Conservation (phyloP, 768 basidiomycete genomes). For the Tephrocybe sp. region DNA sequence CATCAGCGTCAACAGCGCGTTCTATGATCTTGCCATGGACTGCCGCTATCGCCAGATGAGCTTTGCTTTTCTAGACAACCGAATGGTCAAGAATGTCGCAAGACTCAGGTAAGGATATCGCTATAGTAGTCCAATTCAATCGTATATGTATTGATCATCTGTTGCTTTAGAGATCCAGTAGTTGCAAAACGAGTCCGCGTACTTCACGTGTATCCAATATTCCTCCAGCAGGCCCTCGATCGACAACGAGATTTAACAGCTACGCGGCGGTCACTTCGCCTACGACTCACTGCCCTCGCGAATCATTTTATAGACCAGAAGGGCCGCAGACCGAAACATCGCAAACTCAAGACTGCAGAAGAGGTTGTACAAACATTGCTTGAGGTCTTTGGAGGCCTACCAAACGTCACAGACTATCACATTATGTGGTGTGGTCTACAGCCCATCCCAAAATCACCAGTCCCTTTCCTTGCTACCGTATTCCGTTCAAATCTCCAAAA, state of each 20-base stretch:
- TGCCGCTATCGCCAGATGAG: conserved; percentile 46
- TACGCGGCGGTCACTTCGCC: conserved; percentile 21
- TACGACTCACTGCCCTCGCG: conserved; percentile 31
- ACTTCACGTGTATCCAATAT: conserved; percentile 47
- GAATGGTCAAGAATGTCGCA: conserved; percentile 39
- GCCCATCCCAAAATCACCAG: conserved; percentile 23
- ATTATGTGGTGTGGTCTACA: conserved; percentile 48
- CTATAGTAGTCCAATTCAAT: not conserved
- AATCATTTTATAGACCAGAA: conserved; percentile 31
- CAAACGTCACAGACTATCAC: conserved; percentile 46
- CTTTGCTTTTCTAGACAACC: conserved; percentile 45
- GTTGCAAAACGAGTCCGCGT: conserved; percentile 48
- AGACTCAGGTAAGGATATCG: conserved; percentile 32
- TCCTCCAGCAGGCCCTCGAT: conserved; percentile 40
- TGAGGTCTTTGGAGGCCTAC: conserved; percentile 41
- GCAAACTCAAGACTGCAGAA: conserved; percentile 30
- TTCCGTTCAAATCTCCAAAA: conserved; percentile 36
- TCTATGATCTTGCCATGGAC: conserved; percentile 39
- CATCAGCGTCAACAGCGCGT: conserved; percentile 23
- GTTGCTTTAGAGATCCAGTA: conserved; percentile 37
- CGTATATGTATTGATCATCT: not conserved
- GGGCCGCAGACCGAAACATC: conserved; percentile 22
- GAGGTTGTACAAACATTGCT: conserved; percentile 40
- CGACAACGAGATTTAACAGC: conserved; percentile 17
- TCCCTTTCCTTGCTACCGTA: conserved; percentile 33